Conservation (phyloP, 306 rosid genomes). For the Gynostemma pentaphyllum region DNA sequence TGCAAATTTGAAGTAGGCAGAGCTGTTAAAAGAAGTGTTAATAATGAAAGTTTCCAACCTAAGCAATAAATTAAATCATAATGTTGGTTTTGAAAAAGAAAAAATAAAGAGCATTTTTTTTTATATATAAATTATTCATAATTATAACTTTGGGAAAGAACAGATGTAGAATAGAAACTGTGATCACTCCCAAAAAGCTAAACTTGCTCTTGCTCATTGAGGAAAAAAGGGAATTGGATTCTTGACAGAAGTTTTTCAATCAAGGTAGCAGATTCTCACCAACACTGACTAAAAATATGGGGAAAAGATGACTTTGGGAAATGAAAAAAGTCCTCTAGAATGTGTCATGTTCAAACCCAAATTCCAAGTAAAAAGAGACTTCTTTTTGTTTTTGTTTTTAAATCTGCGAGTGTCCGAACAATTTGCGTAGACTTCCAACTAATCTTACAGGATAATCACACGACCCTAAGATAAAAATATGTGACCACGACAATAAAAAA, state of each 20-base stretch:
- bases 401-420: no score
- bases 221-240: slow-evolving; percentile 11
- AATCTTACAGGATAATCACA: no score
- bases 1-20: neutral
- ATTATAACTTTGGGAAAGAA: neutral
- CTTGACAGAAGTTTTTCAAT: neutral
- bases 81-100: no score
- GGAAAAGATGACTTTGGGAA: neutral
- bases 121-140: neutral
- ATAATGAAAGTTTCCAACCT: neutral
- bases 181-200: neutral
- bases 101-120: no score
- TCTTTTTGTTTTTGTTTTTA: no score
- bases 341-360: neutral
- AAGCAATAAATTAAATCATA: neutral
- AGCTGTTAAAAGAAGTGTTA: neutral
- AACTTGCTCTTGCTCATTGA: slow-evolving; percentile 1
- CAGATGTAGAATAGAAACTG: neutral
- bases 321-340: neutral
- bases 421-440: no score
- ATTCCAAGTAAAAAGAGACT: slow-evolving; percentile 4
- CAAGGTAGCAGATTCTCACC: neutral
- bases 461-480: no score
- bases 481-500: no score
- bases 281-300: neutral